Evolutionary conservation across 139 green algal species (phyloP).

Genomic region (Zygnema circumcarinatum): DNA sequence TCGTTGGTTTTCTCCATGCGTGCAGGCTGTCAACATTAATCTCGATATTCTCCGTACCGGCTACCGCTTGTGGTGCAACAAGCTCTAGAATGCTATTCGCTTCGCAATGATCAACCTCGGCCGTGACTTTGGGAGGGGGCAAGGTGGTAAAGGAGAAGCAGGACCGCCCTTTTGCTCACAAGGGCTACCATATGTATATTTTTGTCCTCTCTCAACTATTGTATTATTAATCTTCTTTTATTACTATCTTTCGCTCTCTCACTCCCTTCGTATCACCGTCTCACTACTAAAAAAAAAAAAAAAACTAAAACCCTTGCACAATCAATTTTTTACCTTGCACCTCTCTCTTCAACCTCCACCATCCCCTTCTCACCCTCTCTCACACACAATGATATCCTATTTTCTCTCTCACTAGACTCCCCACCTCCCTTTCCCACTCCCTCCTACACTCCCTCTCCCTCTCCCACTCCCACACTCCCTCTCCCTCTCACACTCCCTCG

Average conservation of each 20-base stretch:
- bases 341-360: not conserved
- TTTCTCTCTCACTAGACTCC: not conserved
- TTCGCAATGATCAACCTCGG: slow-evolving; percentile 66
- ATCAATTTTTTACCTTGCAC: slow-evolving; percentile 22
- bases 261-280: not conserved
- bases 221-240: not conserved
- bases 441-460: slow-evolving; percentile 19
- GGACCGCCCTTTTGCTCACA: not conserved
- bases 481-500: slow-evolving; percentile 19
- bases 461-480: slow-evolving; percentile 16
- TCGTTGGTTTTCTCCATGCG: too few relatives aligned
- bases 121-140: not conserved
- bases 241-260: slow-evolving; percentile 32
- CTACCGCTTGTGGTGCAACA: slow-evolving; percentile 98
- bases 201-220: too few relatives aligned
- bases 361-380: slow-evolving; percentile 5
- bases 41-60: slow-evolving; percentile 68
- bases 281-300: not conserved
- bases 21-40: slow-evolving; percentile 25
- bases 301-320: not conserved
- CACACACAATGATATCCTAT: not conserved
- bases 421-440: not conserved
- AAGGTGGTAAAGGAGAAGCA: not conserved
- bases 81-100: slow-evolving; percentile 96
- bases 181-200: too few relatives aligned